These are phyloP conservation scores for Arxiozyma slooffiae DNA, from an alignment of 1,139 yeast genomes.

Conservation along the genomic window DNA sequence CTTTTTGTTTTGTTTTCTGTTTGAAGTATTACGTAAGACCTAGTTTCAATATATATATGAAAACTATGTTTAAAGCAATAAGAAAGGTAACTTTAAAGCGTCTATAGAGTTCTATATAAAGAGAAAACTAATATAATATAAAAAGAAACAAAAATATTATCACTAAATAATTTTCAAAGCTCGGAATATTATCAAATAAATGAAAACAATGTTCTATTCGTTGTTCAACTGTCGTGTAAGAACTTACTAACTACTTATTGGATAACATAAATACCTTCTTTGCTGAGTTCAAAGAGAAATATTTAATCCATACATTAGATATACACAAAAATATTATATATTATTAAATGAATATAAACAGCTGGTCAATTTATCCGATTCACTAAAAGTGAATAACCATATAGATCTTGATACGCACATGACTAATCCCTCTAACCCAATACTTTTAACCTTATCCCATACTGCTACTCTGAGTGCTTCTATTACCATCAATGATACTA, in stretches of 20 bases:
- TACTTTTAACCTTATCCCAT: neutral
- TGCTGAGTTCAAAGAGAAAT: constrained; percentile 25
- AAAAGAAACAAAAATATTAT: neutral
- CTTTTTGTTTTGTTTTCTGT: no score
- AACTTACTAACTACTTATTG: no score
- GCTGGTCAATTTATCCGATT: neutral
- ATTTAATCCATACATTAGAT: constrained; percentile 1
- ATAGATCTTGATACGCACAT: neutral
- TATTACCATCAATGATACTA: neutral
- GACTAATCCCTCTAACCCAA: neutral
- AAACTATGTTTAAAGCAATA: no score
- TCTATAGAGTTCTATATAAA: neutral
- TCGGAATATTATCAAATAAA: no score
- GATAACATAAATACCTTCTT: constrained; percentile 7
- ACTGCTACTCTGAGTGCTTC: neutral
- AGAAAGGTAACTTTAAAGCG: no score
- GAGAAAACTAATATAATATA: neutral
- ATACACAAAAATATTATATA: neutral
- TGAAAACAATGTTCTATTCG: no score
- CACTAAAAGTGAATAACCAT: neutral
- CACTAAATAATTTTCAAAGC: neutral
- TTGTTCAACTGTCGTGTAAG: no score
- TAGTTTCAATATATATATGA: no score
- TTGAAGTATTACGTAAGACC: no score
- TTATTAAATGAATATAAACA: neutral